Conservation (phyloP, 306 rosid species). For the Inga oerstediana region DNA sequence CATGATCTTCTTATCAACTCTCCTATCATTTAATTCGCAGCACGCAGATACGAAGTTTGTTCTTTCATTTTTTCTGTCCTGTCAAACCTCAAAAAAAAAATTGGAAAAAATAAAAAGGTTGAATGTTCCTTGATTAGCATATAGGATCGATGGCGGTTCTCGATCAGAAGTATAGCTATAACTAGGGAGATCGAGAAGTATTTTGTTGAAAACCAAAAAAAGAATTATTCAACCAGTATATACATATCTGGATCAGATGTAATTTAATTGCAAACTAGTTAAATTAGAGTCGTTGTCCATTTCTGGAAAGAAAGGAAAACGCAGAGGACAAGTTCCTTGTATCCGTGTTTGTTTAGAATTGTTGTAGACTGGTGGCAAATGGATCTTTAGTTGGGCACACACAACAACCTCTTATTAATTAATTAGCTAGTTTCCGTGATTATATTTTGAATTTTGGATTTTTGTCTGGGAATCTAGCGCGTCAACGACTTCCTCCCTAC, state of each 20-base stretch:
- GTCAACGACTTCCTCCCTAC: not conserved
- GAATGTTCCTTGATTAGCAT: not conserved
- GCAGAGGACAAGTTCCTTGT: constrained; percentile 17
- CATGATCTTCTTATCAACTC: not conserved
- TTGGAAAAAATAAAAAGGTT: no score
- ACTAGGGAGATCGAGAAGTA: not conserved
- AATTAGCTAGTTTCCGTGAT: not conserved
- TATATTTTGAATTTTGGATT: not conserved
- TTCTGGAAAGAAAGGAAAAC: not conserved
- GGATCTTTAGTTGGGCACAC: not conserved
- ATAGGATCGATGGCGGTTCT: not conserved
- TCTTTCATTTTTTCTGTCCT: not conserved
- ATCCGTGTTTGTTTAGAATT: constrained; percentile 32
- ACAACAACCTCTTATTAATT: not conserved
- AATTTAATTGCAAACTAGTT: not conserved
- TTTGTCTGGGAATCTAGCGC: not conserved
- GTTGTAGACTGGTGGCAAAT: not conserved
- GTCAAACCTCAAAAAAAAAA: not conserved
- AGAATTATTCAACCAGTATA: not conserved
- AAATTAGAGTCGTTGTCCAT: not conserved
- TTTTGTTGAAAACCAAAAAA: not conserved
- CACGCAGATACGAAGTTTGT: not conserved
- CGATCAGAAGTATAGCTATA: not conserved
- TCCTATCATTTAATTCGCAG: not conserved
- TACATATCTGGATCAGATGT: not conserved